Evolutionary conservation across 2,329 filamentous ascomycete species (phyloP), one percentile per base, ranked within the genome.

Genomic region (Ophiostoma sp.): DNA sequence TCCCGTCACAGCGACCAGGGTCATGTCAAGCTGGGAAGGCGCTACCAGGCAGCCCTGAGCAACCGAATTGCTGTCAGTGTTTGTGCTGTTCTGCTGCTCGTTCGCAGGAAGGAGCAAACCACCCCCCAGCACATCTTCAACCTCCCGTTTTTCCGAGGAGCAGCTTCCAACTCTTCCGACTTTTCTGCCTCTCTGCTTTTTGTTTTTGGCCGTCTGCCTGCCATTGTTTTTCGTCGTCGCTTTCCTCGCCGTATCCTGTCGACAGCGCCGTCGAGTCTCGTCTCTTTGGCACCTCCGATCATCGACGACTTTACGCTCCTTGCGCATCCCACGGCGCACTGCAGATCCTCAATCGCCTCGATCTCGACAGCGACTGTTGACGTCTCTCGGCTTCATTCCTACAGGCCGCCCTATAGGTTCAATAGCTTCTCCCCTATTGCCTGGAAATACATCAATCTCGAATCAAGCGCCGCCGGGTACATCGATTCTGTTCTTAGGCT

Each of bases 121-220:
- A 68, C 41, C 70, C 71, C 71, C 71, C 44, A 15, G 69, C 68
- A 48, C 44, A 67, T 67, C 68, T 67, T 72, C 71, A 71, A 72
- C 71, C 71, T 71, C 71, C 70, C 68, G 48, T 67, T 71, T 72
- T 71, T 71, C 70, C 68, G 44, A 17, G 44, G n/a, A 39, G 54
- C 69, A 35, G 57, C 27, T 44, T 31, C n/a, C 44, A 62, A 62
- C 52, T 68, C 41, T 52, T 71, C 60, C 62, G 20, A 33, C 36
- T 69, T 70, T 60, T 35, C 20, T 54, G 67, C 27, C 8, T 41
- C 39, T 41, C 36, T 39, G 36, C 4, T 67, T 68, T 67, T 60
- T n/a, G n/a, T 31, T 80, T 78, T 80, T 77, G 4, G 11, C 39
- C 15, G 39, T 41, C 39, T 15, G 39, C 20, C 44, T 4, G 44